Evolutionary conservation across 2,329 filamentous ascomycete genomes (phyloP).

Genomic region (Diaporthe destruens): DNA sequence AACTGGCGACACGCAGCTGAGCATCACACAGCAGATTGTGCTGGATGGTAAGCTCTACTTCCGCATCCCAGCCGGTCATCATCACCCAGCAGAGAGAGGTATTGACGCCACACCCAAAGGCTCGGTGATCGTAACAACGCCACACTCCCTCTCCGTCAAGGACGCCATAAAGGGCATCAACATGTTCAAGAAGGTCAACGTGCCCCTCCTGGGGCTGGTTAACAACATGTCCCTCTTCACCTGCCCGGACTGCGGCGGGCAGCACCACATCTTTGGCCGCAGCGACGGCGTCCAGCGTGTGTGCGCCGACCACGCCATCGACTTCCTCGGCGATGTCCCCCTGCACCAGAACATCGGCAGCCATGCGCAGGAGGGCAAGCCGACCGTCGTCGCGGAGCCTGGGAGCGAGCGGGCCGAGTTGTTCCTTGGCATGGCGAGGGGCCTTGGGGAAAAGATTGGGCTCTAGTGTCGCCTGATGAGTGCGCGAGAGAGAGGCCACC

Average conservation of each 20-base stretch:
- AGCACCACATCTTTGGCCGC: constrained; percentile 81
- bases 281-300: constrained; percentile 74
- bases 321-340: constrained; percentile 90
- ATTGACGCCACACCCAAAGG: constrained; percentile 57
- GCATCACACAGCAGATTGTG: constrained; percentile 95
- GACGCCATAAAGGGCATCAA: constrained; percentile 93
- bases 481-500: too few relatives aligned
- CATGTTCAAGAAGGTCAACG: constrained; percentile 89
- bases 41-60: constrained; percentile 74
- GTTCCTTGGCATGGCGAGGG: constrained; percentile 78
- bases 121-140: constrained; percentile 90
- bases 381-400: constrained; percentile 90
- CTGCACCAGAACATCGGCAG: constrained; percentile 88
- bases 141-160: constrained; percentile 91
- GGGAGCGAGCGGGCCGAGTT: constrained; percentile 77
- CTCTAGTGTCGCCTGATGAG: constrained; percentile 42
- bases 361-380: constrained; percentile 87
- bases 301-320: constrained; percentile 78
- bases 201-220: constrained; percentile 87
- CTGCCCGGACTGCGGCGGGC: constrained; percentile 81
- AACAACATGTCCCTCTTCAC: constrained; percentile 92
- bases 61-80: constrained; percentile 11
- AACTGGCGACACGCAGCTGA: constrained; percentile 95
- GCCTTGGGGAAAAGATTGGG: constrained; percentile 62
- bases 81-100: too few relatives aligned